phyloP scores from a whole-genome alignment of 768 basidiomycete genomes.

The Hydnum rufescens region DNA sequence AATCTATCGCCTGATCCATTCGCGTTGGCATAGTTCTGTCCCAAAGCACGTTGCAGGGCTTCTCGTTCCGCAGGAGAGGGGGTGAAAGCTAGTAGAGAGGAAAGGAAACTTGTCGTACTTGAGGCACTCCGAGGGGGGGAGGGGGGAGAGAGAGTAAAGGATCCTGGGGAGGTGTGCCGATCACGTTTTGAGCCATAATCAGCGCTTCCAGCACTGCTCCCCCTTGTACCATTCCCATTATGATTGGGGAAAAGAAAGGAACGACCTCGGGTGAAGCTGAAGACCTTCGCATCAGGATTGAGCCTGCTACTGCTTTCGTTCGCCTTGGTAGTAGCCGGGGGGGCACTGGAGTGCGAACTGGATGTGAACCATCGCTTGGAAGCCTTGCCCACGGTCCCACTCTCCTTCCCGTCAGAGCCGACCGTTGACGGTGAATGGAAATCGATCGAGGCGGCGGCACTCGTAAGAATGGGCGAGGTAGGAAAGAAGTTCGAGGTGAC shows the following conservation, averaged over 20 bases:
- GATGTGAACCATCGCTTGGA: background rate
- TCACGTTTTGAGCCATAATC: background rate
- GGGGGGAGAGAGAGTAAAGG: background rate
- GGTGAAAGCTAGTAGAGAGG: slow-evolving; percentile 59
- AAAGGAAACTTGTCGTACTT: slow-evolving; percentile 16
- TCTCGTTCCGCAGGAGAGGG: slow-evolving; percentile 78
- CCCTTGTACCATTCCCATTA: background rate
- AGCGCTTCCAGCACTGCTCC: background rate
- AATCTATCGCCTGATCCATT: background rate
- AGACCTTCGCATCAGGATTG: slow-evolving; percentile 76
- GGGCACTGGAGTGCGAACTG: slow-evolving; percentile 9
- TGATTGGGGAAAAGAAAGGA: background rate
- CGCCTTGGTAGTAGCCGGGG: slow-evolving; percentile 2
- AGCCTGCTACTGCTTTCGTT: slow-evolving; percentile 46
- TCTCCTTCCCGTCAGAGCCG: background rate
- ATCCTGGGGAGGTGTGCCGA: background rate
- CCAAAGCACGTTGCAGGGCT: slow-evolving; percentile 59
- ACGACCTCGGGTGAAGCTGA: slow-evolving; percentile 27
- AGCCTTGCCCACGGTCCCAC: background rate
- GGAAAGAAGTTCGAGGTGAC: background rate
- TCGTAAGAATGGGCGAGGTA: background rate
- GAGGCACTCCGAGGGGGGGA: background rate
- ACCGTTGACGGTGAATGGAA: background rate
- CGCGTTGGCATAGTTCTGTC: background rate
- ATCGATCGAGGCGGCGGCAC: too few species aligned